phyloP scores from a whole-genome alignment of 768 basidiomycete genomes.

The Mycena leptocephala region DNA sequence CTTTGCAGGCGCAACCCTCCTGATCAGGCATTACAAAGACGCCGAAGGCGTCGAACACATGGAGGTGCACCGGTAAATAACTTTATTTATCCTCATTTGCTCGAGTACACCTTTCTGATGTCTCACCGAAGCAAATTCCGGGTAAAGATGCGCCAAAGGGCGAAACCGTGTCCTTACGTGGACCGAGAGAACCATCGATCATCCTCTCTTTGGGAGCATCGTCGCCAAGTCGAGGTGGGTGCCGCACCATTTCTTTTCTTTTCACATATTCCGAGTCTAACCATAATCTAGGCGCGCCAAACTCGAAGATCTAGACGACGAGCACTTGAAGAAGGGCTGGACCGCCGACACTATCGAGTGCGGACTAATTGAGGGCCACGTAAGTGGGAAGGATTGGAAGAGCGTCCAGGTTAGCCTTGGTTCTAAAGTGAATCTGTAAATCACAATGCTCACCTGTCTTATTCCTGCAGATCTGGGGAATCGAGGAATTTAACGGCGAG shows the following conservation, averaged over 20 bases:
- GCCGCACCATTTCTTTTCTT: not conserved
- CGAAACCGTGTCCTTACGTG: slow-evolving; percentile 55
- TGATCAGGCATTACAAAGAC: slow-evolving; percentile 59
- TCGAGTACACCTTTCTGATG: not conserved
- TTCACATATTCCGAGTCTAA: too few species aligned
- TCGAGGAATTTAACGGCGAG: slow-evolving; percentile 25
- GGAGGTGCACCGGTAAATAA: slow-evolving; percentile 49
- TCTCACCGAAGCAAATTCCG: not conserved
- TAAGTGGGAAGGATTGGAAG: slow-evolving; percentile 50
- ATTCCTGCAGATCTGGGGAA: slow-evolving; percentile 39
- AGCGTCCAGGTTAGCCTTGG: slow-evolving; percentile 19
- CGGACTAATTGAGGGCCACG: slow-evolving; percentile 44
- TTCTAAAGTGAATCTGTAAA: slow-evolving; percentile 2
- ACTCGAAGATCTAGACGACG: not conserved
- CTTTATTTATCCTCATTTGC: slow-evolving; percentile 14
- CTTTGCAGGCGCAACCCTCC: slow-evolving; percentile 56
- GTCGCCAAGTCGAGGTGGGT: slow-evolving; percentile 33
- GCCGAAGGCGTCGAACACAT: slow-evolving; percentile 57
- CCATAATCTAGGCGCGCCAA: not conserved
- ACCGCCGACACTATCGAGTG: not conserved
- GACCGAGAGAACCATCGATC: slow-evolving; percentile 48
- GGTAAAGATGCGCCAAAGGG: slow-evolving; percentile 43
- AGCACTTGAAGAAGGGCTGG: slow-evolving; percentile 16
- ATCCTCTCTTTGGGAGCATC: slow-evolving; percentile 60
- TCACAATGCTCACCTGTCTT: not conserved